Base-by-base conservation (phyloP, 306 rosid species). In the Vigna hirtella region DNA sequence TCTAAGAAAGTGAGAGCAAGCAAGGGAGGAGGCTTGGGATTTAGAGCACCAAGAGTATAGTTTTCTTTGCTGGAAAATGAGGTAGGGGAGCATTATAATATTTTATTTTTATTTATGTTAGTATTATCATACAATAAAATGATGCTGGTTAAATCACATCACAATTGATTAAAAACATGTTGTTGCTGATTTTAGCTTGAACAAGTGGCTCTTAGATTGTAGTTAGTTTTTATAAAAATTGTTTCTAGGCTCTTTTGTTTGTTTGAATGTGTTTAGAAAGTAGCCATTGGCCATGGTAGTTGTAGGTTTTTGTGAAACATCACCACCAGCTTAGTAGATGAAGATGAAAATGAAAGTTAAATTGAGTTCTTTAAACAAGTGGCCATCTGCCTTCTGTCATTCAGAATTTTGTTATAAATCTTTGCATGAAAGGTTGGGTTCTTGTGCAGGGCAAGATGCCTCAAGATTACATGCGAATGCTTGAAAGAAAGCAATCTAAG, bases 251-350 rank as follows among this genome's bases (percentile, higher is more conserved):
- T 14, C 5, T 28, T 5, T 30, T 30, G 9, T 13, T 58, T 58
- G 38, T 58, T 26, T 58, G 17, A 58, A 12, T 62, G 43, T 30
- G 47, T 34, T 64, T 17, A 26, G 24, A 49, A 17, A 56, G 34
- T 40, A 53, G 17, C 20, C n/a, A 53, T 26, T 38, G 52, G 17
- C 15, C n/a, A 42, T 53, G 53, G 51, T 63, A 24, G 2, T 66
- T 22, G 24, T 22, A 1, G 50, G 18, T 24, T 49, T 61, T 55
- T 57, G 16, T 72, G 24, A 45, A 64, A 20, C 59, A 79, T 32
- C 51, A n/a, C 16, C 28, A 36, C 62, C 34, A 3, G 24, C 34
- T 80, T 66, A 38, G 56, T 70, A 16, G 71, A 79, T 49, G 17
- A 40, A 32, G 71, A 79, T 34, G 38, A 34, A 76, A 56, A 6